Base-by-base conservation (phyloP, 371 early-diverging fungal species). In the Amoeboaphelidium occidentale region DNA sequence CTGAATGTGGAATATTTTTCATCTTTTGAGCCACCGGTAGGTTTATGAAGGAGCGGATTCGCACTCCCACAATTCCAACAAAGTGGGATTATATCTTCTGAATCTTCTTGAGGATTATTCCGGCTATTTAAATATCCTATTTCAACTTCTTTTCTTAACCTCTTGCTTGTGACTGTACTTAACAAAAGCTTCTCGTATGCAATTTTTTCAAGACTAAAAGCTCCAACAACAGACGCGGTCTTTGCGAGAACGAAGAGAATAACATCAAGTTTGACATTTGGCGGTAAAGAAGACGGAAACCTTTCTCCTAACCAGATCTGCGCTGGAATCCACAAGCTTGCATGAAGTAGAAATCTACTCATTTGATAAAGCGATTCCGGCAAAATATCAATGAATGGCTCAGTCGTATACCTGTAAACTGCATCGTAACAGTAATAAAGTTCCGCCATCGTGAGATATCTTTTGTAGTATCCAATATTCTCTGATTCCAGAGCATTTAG, bases 341-440 rank as follows among this genome's bases (percentile, higher is more conserved):
- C 46, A 42, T 56, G 50, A 43, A 59, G 41, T 0, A 66, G 46
- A 52, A 59, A 66, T 10, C 63, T 56, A 12, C 66, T 57, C 66
- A 69, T 67, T 50, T 56, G 61, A 28, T 68, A 51, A 25, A 72
- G 51, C 1, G 63, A 51, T 44, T 63, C 66, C 3, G 67, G 59
- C 20, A 61, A 43, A 45, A 62, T 62, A n/a, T 60, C 53, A 1
- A 69, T 72, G 52, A 72, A 72, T 10, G 72, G 72, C 2, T 69
- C 66, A 27, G 65, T 63, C 17, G 70, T 44, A 53, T 55, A 72
- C 10, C 59, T 52, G 2, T 57, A 26, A 43, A 72, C 54, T 28
- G 53, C 49, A 47, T 64, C 54, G 47, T 66, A 72, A 2, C 65
- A 65, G 49, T 68, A 60, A 48, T 68, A 70, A n/a, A 72, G 45